Evolutionary conservation across 495 filamentous ascomycete species (phyloP).

Genomic region (Annulohypoxylon maeteangense): DNA sequence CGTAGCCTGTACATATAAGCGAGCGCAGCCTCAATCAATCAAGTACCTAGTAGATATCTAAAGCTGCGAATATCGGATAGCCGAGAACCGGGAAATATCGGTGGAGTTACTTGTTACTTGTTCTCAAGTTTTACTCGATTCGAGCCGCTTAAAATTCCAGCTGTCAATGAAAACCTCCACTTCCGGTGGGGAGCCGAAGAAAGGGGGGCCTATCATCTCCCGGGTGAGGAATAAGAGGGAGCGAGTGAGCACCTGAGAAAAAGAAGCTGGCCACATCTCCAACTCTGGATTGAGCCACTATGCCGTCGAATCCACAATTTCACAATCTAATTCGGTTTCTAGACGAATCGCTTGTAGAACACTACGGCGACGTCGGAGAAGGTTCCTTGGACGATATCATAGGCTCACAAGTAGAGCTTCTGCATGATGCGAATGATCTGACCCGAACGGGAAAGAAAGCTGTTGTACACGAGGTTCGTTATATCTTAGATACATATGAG

Average conservation of each 20-base stretch:
- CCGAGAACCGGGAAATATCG: not conserved
- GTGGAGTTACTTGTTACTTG: not conserved
- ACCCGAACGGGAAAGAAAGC: not conserved
- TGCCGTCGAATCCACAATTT: slow-evolving; percentile 5
- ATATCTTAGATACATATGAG: not conserved
- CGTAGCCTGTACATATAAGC: not conserved
- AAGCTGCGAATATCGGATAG: not conserved
- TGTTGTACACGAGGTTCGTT: slow-evolving; percentile 8
- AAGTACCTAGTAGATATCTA: not conserved
- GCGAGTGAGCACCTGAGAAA: not conserved
- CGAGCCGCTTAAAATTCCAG: not conserved
- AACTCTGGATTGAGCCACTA: not conserved
- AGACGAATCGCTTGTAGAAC: slow-evolving; percentile 16
- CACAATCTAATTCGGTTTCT: slow-evolving; percentile 22
- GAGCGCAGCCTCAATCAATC: not conserved
- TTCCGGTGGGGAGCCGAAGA: not conserved
- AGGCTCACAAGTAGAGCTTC: slow-evolving; percentile 8
- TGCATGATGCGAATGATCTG: slow-evolving; percentile 2
- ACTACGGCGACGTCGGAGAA: slow-evolving; percentile 15
- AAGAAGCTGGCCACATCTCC: not conserved
- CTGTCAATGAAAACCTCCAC: not conserved
- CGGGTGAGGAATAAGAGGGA: not conserved
- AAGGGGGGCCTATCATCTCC: not conserved
- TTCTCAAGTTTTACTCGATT: not conserved
- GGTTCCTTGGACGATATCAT: slow-evolving; percentile 3